Percentiles rank a stretch among this genome's conserved stretches.
phyloP scores from a whole-genome alignment of 768 basidiomycete species.

The Inosperma sp. region DNA sequence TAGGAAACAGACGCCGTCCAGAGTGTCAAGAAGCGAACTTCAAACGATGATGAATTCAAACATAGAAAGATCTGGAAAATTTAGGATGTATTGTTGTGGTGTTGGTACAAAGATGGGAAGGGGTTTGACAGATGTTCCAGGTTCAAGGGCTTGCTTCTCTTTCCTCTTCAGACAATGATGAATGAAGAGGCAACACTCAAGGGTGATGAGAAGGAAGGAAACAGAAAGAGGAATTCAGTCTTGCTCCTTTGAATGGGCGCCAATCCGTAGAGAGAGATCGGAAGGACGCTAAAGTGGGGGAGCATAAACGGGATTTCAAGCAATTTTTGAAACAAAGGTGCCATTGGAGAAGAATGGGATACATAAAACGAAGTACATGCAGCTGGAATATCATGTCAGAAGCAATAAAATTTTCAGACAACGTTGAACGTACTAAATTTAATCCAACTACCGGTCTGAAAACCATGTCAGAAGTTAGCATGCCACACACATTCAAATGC shows the following conservation, averaged over 20 bases:
- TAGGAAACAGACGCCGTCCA: constrained; percentile 70
- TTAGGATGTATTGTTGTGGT: neutral
- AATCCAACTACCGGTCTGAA: constrained; percentile 37
- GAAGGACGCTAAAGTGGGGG: constrained; percentile 84
- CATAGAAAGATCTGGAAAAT: too few relatives aligned
- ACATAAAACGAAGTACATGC: constrained; percentile 4
- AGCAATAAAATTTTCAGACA: neutral
- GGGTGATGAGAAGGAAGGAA: constrained; percentile 36
- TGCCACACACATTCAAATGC: constrained; percentile 37
- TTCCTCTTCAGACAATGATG: constrained; percentile 18
- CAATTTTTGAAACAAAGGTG: constrained; percentile 12
- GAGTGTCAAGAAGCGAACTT: constrained; percentile 87
- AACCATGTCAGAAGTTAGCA: too few relatives aligned
- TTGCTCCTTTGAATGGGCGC: constrained; percentile 87
- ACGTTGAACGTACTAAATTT: constrained; percentile 10
- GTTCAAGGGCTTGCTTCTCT: constrained; percentile 19
- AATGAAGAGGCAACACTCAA: constrained; percentile 31
- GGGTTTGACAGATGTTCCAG: constrained; percentile 14
- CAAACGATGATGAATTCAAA: neutral
- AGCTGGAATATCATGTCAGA: neutral
- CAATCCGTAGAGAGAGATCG: constrained; percentile 54
- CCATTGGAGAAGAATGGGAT: constrained; percentile 13
- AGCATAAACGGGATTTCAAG: constrained; percentile 33
- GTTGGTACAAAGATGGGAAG: neutral
- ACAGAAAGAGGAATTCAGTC: constrained; percentile 31